phyloP scores from a whole-genome alignment of 345 rosid genomes.

The Brassica juncea region DNA sequence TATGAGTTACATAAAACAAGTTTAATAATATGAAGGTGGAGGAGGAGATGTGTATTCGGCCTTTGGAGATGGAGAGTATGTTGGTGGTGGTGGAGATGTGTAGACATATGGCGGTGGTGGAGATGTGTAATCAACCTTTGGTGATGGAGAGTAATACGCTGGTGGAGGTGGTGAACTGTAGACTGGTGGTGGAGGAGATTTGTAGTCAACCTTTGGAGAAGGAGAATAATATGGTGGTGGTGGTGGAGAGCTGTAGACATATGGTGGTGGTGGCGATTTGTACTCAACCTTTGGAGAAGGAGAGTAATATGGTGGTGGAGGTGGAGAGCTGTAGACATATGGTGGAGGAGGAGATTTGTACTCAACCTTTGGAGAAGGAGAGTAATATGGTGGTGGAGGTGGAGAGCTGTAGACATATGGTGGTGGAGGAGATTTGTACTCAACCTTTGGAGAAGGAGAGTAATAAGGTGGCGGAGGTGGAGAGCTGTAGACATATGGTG shows the following conservation, averaged over 20 bases:
- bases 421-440: conserved; percentile 1
- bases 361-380: not conserved
- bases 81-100: conserved; percentile 11
- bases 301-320: conserved; percentile 18
- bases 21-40: not conserved
- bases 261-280: conserved; percentile 6
- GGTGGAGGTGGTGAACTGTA: conserved; percentile 13
- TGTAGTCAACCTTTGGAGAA: conserved; percentile 3
- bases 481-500: conserved; percentile 1
- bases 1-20: not conserved
- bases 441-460: not conserved
- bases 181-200: not conserved
- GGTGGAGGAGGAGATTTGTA: not conserved
- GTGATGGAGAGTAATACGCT: not conserved
- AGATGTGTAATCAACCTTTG: conserved; percentile 1
- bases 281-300: conserved; percentile 8
- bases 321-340: conserved; percentile 5
- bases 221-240: not conserved
- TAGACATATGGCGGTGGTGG: not conserved
- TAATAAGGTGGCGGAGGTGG: not conserved
- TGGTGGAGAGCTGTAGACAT: not conserved
- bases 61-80: conserved; percentile 4
- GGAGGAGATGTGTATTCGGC: conserved; percentile 13
- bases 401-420: not conserved
- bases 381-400: not conserved